Evolutionary conservation across 176 grass and related monocot species (phyloP), one percentile per base, ranked within the genome.

Genomic region (Oryza punctata): DNA sequence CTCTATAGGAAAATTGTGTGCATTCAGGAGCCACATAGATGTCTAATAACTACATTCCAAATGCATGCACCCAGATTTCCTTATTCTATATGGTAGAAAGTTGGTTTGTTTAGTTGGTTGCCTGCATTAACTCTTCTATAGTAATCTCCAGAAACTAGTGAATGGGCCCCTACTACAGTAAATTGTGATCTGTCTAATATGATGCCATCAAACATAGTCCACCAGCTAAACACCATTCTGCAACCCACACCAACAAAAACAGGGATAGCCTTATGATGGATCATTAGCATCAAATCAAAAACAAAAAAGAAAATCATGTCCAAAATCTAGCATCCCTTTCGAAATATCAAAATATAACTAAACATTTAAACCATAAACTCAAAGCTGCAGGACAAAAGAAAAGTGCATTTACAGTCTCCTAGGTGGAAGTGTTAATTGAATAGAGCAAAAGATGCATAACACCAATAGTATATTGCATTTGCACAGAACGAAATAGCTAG

Each of bases 401-500:
- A n/a, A 0, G 18, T 12, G 59, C n/a, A 57, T 28, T 69, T 63
- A 33, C 30, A 46, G 16, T 72, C 25, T 45, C 44, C 21, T 65
- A 78, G 50, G 49, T 78, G 35, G 37, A 21, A 1, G 2, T 61
- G 18, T 69, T 40, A 37, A 59, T 25, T 66, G 60, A 28, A 41
- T 21, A 57, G 68, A 35, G 71, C 13, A 74, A 40, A 47, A 81
- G 43, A 83, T 29, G 84, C 27, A 82, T 28, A 82, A 73, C 21
- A 70, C 65, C 67, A 30, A 60, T 12, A 15, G 21, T 76, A 65
- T 64, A 70, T 43, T 78, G 6, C 33, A 60, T 30, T 72, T 73
- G 67, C n/a, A 67, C 29, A 85, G 29, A 38, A 24, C 23, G 10
- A 64, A 81, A 81, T 11, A 33, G 13, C 18, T 65, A 47, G 52